Evolutionary conservation across 2,329 filamentous ascomycete genomes (phyloP), one percentile per base, ranked within the genome.

Genomic region (Colletotrichum coccodes): DNA sequence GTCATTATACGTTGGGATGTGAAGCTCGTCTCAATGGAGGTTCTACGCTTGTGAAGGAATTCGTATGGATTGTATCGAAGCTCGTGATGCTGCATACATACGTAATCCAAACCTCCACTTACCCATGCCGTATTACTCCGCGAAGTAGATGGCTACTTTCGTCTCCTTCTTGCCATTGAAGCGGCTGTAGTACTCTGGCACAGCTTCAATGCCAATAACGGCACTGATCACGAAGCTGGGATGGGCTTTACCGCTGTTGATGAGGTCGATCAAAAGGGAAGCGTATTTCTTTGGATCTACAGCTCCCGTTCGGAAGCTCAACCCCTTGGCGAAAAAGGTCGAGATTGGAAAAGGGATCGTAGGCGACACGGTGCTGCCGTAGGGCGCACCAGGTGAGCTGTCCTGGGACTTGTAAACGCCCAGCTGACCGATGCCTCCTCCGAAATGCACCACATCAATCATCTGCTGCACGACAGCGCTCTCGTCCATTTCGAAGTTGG

Each of bases 151-250:
- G 18, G 38, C 28, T 4, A 75, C 70, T 66, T 78, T 77, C 1
- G 60, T 72, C 36, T 72, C 71, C 46, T 72, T 32, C n/a, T 71
- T 65, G 21, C 46, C 52, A 23, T 76, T 70, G 53, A 75, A 78
- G 14, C 73, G 70, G 18, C 53, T 58, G 49, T 78, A 79, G 3
- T 70, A 72, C 40, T 74, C 65, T 7, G 73, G 75, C 9, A 70
- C 74, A 11, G 76, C 72, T 16, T 78, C 74, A 34, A 79, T 75
- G 12, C 72, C 66, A 16, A 76, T 71, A n/a, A 74, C 72, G 30
- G 65, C 64, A 50, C 69, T 72, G 6, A 76, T 70, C n/a, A 79
- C 70, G 47, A 79, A 78, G 5, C 75, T 70, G 5, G 75, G 75
- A 23, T 71, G 60, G 3, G 75, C 76, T 30, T 71, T 53, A 2